These are phyloP conservation scores for Inga oerstediana DNA, from an alignment of 306 rosid species.

Conservation along the genomic window DNA sequence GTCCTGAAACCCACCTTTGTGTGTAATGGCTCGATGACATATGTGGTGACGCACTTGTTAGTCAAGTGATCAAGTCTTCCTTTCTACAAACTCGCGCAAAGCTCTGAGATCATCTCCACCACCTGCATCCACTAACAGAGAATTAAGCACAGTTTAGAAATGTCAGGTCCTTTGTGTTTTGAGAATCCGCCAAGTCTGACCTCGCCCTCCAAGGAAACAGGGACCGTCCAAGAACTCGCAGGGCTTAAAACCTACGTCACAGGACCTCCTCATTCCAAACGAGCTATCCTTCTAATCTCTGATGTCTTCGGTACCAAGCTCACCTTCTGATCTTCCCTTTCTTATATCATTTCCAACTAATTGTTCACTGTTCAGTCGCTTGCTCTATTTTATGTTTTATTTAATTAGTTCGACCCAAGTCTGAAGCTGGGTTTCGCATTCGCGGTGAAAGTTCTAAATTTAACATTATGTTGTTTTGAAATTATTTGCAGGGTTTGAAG, in stretches of 20 bases:
- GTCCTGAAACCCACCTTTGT: too few species aligned
- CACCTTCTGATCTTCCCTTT: conserved; percentile 3
- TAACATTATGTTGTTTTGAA: conserved; percentile 1
- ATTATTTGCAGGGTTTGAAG: conserved; percentile 59
- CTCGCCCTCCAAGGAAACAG: conserved; percentile 39
- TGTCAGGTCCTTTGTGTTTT: conserved; percentile 50
- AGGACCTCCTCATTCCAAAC: conserved; percentile 47
- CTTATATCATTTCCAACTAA: neutral
- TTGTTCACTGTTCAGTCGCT: neutral
- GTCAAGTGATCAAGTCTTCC: neutral
- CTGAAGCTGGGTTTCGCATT: too few species aligned
- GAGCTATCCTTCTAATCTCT: conserved; percentile 53
- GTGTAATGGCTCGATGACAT: too few species aligned
- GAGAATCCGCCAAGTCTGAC: conserved; percentile 44
- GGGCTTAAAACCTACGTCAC: conserved; percentile 48
- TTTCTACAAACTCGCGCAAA: neutral
- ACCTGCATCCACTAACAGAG: neutral
- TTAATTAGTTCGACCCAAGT: too few species aligned
- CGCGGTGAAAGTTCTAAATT: neutral
- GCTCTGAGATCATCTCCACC: neutral
- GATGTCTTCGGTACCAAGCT: conserved; percentile 48
- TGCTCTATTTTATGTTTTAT: neutral
- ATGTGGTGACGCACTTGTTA: neutral
- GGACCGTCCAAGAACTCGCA: conserved; percentile 43
- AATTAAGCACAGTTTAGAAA: neutral